A percentile compares a stretch with the other conserved stretches of the same genome.
Evolutionary conservation across 2,329 filamentous ascomycete species (phyloP).

Genomic region (Penicillium sp.): DNA sequence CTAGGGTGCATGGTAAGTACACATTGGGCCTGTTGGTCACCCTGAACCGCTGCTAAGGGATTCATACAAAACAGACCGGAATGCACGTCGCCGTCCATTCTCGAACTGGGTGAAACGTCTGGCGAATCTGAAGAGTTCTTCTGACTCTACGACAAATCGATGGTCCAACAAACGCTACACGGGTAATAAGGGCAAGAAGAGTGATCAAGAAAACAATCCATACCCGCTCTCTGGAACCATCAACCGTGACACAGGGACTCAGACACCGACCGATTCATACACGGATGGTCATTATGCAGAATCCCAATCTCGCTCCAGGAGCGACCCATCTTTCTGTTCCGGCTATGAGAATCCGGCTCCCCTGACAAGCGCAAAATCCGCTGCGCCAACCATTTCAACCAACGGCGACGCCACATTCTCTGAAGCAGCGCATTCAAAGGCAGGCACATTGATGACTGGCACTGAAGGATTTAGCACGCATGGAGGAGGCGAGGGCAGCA

Average conservation of each 20-base stretch:
- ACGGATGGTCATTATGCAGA: constrained; percentile 50
- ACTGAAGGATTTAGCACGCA: constrained; percentile 65
- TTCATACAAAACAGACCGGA: constrained; percentile 58
- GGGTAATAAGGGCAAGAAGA: constrained; percentile 56
- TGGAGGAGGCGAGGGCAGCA: constrained; percentile 67
- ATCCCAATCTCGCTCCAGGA: constrained; percentile 58
- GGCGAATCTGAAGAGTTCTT: constrained; percentile 77
- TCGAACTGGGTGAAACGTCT: constrained; percentile 93
- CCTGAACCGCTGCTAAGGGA: constrained; percentile 14
- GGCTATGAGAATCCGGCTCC: constrained; percentile 61
- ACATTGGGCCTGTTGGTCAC: constrained; percentile 1
- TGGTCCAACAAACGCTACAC: constrained; percentile 42
- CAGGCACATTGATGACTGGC: constrained; percentile 68
- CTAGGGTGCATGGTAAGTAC: constrained; percentile 48
- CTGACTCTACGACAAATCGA: constrained; percentile 49
- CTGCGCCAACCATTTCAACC: constrained; percentile 78
- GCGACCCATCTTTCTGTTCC: constrained; percentile 62
- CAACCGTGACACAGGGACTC: constrained; percentile 41
- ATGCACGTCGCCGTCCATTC: constrained; percentile 79
- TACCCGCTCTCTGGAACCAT: constrained; percentile 77
- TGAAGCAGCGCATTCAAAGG: constrained; percentile 73
- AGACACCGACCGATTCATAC: constrained; percentile 50
- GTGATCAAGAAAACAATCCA: constrained; percentile 77
- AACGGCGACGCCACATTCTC: constrained; percentile 75
- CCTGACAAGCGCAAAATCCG: constrained; percentile 67